Evolutionary conservation across 441 rosid species (phyloP), one percentile per base, ranked within the genome.

Genomic region (Pelargonium australe): DNA sequence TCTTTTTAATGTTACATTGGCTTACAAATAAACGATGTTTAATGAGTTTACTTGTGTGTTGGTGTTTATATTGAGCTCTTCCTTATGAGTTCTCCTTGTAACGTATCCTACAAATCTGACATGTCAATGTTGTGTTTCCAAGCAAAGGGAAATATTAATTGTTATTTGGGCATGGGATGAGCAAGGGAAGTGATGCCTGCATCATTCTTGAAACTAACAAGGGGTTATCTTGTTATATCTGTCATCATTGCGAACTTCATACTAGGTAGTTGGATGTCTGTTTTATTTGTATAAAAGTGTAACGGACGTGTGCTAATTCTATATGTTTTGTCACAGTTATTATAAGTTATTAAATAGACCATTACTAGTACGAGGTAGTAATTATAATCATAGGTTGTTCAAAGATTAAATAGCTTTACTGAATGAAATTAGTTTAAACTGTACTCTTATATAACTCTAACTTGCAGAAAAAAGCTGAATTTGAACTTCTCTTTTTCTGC

Each of bases 401-500:
- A 23, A 28, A 43, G 45, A 17, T 61, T 71, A 66, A 34, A 16
- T 44, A 14, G 65, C 47, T 28, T 64, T 41, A 68, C 61, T 10
- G 47, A 53, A 25, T 68, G 65, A 68, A 68, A 23, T 11, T 23
- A 3, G 63, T 19, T 10, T n/a, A 53, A 20, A 62, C 55, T 25
- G 57, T 17, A 53, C 60, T 28, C 2, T 11, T 69, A 31, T 23
- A 47, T 16, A 11, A n/a, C 17, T 16, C n/a, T 28, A 25, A 14
- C 47, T 67, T 14, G 40, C 20, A 58, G 60, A 67, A 76, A 57
- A 41, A 43, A 68, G 11, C 63, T 68, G 68, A 65, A 37, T 9
- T 49, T 66, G 47, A 65, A 37, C 47, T 37, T 49, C 0, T 68
- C 76, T 47, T 63, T 53, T 75, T 72, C 61, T 72, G 17, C 89